A percentile compares a stretch with the other conserved stretches of the same genome.
Evolutionary conservation across 2,329 filamentous ascomycete genomes (phyloP).

Genomic region (Cercospora berteroae): DNA sequence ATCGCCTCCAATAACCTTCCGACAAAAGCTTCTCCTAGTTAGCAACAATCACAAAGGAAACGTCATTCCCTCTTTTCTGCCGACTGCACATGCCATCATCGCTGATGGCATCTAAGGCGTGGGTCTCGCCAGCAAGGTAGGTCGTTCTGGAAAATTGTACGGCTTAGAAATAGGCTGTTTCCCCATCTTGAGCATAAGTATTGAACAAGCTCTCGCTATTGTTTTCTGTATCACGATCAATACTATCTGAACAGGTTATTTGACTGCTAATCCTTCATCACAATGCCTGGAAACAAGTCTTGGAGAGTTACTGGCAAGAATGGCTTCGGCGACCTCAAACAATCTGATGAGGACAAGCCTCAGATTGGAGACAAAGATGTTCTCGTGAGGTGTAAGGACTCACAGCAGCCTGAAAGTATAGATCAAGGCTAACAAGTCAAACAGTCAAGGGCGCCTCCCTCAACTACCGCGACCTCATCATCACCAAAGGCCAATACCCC

Average conservation of each 20-base stretch:
- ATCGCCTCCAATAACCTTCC: not conserved
- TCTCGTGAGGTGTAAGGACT: slow-evolving; percentile 59
- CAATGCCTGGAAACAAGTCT: slow-evolving; percentile 24
- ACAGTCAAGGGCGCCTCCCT: slow-evolving; percentile 49
- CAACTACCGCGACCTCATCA: slow-evolving; percentile 52
- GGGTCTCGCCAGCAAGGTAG: slow-evolving; percentile 10
- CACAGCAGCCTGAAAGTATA: not conserved
- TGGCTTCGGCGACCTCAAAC: slow-evolving; percentile 61
- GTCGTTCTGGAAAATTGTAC: not conserved
- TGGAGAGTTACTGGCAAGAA: slow-evolving; percentile 57
- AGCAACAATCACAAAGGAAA: not conserved
- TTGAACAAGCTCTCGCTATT: not conserved
- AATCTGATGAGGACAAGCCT: slow-evolving; percentile 55
- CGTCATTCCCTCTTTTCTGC: slow-evolving; percentile 14
- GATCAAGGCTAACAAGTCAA: slow-evolving; percentile 6
- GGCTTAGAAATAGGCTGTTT: slow-evolving; percentile 15
- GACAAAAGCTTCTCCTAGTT: not conserved
- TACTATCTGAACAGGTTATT: not conserved
- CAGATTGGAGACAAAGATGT: slow-evolving; percentile 68
- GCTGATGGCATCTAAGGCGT: slow-evolving; percentile 4
- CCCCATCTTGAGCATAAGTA: not conserved
- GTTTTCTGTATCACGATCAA: not conserved
- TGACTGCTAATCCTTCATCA: not conserved
- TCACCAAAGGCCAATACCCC: slow-evolving; percentile 48
- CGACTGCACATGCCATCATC: slow-evolving; percentile 5